Evolutionary conservation across 164 flowering plant species (phyloP).

Genomic region (Chloranthus sessilifolius): DNA sequence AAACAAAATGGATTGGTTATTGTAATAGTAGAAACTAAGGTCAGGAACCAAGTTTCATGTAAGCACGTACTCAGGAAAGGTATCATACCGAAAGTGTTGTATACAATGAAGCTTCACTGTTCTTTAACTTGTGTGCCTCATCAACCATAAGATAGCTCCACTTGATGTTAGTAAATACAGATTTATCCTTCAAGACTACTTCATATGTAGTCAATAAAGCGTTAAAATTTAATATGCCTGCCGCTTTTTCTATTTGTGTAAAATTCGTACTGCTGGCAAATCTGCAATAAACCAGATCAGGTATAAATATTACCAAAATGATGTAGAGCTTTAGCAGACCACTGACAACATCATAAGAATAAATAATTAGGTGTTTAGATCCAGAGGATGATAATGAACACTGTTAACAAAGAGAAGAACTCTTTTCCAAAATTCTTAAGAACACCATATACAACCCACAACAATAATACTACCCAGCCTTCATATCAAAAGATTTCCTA

Average conservation of each 20-base stretch:
- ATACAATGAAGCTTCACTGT: conserved; percentile 94
- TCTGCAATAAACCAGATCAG: too few species aligned
- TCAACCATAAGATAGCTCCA: conserved; percentile 99
- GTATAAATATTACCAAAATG: too few species aligned
- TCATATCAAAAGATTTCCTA: too few species aligned
- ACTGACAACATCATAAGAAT: too few species aligned
- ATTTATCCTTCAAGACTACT: conserved; percentile 89
- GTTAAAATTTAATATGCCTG: conserved; percentile 64
- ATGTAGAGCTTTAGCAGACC: too few species aligned
- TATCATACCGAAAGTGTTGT: conserved; percentile 75
- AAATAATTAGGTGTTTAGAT: too few species aligned
- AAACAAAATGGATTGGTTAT: not conserved
- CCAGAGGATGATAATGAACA: too few species aligned
- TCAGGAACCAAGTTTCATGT: too few species aligned
- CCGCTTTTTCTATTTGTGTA: conserved; percentile 59
- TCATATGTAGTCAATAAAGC: conserved; percentile 93
- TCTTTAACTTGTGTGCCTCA: conserved; percentile 97
- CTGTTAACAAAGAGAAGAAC: too few species aligned
- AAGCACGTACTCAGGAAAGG: not conserved
- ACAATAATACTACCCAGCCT: too few species aligned
- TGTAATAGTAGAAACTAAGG: not conserved
- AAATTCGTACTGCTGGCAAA: conserved; percentile 91
- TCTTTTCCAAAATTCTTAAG: too few species aligned
- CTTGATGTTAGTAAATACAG: conserved; percentile 80
- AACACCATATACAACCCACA: too few species aligned